These are phyloP conservation scores for Pestalotiopsis sp. DNA, from an alignment of 2,329 filamentous ascomycete genomes.

Conservation along the genomic window DNA sequence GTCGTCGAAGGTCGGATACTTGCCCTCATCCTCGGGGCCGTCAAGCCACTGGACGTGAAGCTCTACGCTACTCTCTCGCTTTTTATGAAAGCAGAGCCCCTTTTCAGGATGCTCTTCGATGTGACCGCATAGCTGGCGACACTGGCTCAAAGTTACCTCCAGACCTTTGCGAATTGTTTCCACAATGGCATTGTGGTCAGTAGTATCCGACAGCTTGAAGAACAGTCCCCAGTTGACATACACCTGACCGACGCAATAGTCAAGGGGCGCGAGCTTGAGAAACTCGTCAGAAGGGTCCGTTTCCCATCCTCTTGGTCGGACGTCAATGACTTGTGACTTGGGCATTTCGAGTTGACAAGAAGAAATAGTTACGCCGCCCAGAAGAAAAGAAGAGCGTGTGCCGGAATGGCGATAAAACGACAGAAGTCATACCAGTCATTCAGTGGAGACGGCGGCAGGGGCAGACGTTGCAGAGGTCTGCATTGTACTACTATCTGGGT, in stretches of 20 bases:
- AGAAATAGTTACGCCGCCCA: too few relatives aligned
- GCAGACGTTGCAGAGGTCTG: too few relatives aligned
- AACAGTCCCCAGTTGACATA: slow-evolving; percentile 17
- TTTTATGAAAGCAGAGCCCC: slow-evolving; percentile 39
- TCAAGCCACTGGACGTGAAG: slow-evolving; percentile 42
- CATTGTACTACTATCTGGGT: too few relatives aligned
- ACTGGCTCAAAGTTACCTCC: slow-evolving; percentile 37
- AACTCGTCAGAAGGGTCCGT: slow-evolving; percentile 11
- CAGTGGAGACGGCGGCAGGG: too few relatives aligned
- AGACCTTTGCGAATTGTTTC: slow-evolving; percentile 27
- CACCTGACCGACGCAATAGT: background rate
- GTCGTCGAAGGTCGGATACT: slow-evolving; percentile 37
- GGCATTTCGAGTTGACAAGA: background rate
- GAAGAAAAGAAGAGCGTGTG: too few relatives aligned
- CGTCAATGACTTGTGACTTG: background rate
- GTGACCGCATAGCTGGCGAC: slow-evolving; percentile 38
- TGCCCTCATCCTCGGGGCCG: slow-evolving; percentile 25
- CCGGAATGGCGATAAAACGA: too few relatives aligned
- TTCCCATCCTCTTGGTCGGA: slow-evolving; percentile 13
- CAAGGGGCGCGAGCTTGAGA: background rate
- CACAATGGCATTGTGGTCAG: slow-evolving; percentile 7
- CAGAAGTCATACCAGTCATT: too few relatives aligned
- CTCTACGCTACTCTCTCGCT: slow-evolving; percentile 32
- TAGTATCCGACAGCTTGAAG: slow-evolving; percentile 11
- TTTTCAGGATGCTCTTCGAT: slow-evolving; percentile 40